Conservation (phyloP, 768 basidiomycete genomes). For the Lactifluus piperatus region DNA sequence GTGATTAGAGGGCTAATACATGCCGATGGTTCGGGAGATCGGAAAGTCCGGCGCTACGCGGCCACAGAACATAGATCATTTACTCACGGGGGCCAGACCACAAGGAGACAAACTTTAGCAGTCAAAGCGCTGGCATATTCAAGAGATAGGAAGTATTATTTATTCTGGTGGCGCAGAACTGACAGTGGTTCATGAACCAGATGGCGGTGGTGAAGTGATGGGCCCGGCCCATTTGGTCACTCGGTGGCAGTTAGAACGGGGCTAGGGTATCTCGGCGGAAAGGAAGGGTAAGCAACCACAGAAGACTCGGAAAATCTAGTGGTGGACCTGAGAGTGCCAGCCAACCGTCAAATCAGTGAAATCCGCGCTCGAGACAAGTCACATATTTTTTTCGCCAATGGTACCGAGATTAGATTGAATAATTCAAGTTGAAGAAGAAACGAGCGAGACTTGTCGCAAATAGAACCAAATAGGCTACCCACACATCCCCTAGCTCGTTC, state of each 20-base stretch:
- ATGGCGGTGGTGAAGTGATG: not conserved
- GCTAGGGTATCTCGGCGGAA: not conserved
- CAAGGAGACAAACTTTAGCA: not conserved
- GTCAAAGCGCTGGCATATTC: too few species aligned
- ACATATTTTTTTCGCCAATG: too few species aligned
- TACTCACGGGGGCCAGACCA: not conserved
- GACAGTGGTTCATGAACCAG: not conserved
- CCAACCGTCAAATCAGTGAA: too few species aligned
- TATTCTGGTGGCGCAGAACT: not conserved
- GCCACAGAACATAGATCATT: not conserved
- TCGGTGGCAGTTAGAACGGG: not conserved
- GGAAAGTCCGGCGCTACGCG: not conserved
- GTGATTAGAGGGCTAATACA: constrained; percentile 1
- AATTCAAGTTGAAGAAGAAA: too few species aligned
- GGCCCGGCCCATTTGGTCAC: not conserved
- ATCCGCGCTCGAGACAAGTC: too few species aligned
- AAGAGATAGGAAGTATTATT: not conserved
- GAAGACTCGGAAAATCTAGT: too few species aligned
- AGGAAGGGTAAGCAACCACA: not conserved
- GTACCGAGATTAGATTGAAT: too few species aligned
- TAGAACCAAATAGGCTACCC: constrained; percentile 1
- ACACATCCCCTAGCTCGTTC: too few species aligned
- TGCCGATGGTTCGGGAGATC: not conserved
- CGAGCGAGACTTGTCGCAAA: not conserved
- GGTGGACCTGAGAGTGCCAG: too few species aligned